phyloP scores from a whole-genome alignment of 2,329 filamentous ascomycete species.

The Exophiala dermatitidis region DNA sequence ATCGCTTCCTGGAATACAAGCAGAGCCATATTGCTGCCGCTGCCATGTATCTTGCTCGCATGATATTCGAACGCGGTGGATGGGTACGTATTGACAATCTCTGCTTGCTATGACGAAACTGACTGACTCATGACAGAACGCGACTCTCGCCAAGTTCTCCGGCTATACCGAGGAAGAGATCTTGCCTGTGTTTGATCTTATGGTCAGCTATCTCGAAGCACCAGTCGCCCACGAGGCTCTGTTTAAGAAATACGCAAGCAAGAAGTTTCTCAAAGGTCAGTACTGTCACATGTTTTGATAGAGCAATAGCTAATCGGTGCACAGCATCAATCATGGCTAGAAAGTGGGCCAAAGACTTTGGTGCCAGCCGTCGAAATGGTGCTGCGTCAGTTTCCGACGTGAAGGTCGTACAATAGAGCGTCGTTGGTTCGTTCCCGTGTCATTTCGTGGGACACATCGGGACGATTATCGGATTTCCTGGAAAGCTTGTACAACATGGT shows the following conservation, averaged over 20 bases:
- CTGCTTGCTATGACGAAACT: background rate
- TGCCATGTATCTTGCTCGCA: slow-evolving; percentile 87
- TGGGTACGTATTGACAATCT: slow-evolving; percentile 60
- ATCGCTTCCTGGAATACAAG: slow-evolving; percentile 82
- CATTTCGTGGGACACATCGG: background rate
- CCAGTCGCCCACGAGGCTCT: slow-evolving; percentile 93
- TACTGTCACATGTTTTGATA: background rate
- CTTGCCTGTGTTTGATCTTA: slow-evolving; percentile 80
- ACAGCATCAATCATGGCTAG: slow-evolving; percentile 84
- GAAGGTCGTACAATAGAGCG: slow-evolving; percentile 17
- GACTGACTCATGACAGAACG: slow-evolving; percentile 52
- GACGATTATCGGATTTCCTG: background rate
- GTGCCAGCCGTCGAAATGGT: slow-evolving; percentile 18
- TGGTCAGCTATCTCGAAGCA: slow-evolving; percentile 91
- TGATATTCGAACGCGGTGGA: slow-evolving; percentile 81
- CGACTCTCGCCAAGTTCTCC: slow-evolving; percentile 79
- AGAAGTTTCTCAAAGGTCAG: slow-evolving; percentile 97
- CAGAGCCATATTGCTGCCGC: slow-evolving; percentile 87
- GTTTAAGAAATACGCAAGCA: slow-evolving; percentile 99
- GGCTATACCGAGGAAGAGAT: slow-evolving; percentile 92
- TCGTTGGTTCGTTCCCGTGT: background rate
- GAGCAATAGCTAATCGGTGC: slow-evolving; percentile 25
- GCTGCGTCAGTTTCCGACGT: slow-evolving; percentile 16
- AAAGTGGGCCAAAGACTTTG: slow-evolving; percentile 83
- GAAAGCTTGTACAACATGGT: slow-evolving; percentile 1